Evolutionary conservation across 352 stramenopile genomes (phyloP).

Genomic region (Pythium phragmiticola): DNA sequence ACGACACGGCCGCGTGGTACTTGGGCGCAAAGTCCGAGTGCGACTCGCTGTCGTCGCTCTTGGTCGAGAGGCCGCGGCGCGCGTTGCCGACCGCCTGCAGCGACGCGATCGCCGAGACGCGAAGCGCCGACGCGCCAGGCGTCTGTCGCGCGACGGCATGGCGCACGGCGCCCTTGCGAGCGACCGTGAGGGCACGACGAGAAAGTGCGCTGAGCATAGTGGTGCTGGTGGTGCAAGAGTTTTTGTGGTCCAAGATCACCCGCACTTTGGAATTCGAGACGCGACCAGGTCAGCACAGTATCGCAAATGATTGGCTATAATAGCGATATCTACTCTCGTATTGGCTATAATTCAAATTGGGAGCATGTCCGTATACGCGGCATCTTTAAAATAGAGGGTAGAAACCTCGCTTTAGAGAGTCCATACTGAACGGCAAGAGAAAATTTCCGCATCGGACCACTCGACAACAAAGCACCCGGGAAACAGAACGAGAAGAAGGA

Average conservation of each 20-base stretch:
- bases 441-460: neutral
- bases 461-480: neutral
- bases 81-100: neutral
- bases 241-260: constrained; percentile 1
- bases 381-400: neutral
- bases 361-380: neutral
- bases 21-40: constrained; percentile 90
- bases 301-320: constrained; percentile 7
- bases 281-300: neutral
- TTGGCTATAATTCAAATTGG: constrained; percentile 13
- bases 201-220: constrained; percentile 25
- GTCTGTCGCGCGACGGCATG: constrained; percentile 1
- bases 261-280: neutral
- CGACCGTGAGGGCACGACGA: constrained; percentile 18
- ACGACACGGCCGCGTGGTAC: constrained; percentile 83
- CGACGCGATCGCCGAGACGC: constrained; percentile 8
- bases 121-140: constrained; percentile 7
- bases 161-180: constrained; percentile 11
- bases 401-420: neutral
- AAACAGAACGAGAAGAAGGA: neutral
- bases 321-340: neutral
- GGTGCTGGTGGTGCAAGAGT: constrained; percentile 9
- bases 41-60: constrained; percentile 49
- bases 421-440: neutral
- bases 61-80: constrained; percentile 41